These are phyloP conservation scores for Aureoboletus auriporus DNA, from an alignment of 768 basidiomycete genomes.

Conservation along the genomic window DNA sequence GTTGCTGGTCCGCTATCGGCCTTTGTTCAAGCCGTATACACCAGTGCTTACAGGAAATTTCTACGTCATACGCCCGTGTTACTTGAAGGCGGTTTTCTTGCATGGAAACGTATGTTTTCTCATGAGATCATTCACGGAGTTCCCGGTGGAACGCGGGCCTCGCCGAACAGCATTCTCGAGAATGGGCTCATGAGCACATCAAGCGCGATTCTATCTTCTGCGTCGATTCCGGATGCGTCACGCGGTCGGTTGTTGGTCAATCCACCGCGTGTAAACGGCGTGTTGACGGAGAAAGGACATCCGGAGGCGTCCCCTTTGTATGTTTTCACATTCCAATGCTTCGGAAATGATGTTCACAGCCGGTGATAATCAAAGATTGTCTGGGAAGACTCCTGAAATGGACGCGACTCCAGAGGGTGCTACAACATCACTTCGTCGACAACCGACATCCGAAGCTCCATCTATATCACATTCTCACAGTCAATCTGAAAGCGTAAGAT, in stretches of 20 bases:
- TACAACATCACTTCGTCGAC: conserved; percentile 31
- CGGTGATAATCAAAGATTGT: conserved; percentile 11
- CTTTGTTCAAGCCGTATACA: conserved; percentile 68
- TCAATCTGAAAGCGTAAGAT: conserved; percentile 48
- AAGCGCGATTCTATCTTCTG: conserved; percentile 20
- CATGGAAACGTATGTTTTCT: conserved; percentile 66
- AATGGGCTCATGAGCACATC: conserved; percentile 26
- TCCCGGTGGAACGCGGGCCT: conserved; percentile 12
- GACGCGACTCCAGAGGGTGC: conserved; percentile 12
- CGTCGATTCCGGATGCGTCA: conserved; percentile 11
- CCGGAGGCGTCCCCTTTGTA: conserved; percentile 20
- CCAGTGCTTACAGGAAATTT: conserved; percentile 66
- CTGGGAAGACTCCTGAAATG: conserved; percentile 12
- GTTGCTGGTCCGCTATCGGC: conserved; percentile 50
- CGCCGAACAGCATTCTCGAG: conserved; percentile 19
- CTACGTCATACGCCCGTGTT: conserved; percentile 76
- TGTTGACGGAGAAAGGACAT: conserved; percentile 14
- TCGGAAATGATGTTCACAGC: conserved; percentile 9
- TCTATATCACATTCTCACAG: conserved; percentile 45
- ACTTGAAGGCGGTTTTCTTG: conserved; percentile 79
- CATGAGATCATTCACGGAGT: conserved; percentile 32
- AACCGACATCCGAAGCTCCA: conserved; percentile 39
- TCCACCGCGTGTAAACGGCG: conserved; percentile 13
- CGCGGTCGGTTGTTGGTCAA: conserved; percentile 11
- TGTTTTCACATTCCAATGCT: conserved; percentile 5